Conservation (phyloP, 2,329 filamentous ascomycete genomes). For the Seiridium unicorne region DNA sequence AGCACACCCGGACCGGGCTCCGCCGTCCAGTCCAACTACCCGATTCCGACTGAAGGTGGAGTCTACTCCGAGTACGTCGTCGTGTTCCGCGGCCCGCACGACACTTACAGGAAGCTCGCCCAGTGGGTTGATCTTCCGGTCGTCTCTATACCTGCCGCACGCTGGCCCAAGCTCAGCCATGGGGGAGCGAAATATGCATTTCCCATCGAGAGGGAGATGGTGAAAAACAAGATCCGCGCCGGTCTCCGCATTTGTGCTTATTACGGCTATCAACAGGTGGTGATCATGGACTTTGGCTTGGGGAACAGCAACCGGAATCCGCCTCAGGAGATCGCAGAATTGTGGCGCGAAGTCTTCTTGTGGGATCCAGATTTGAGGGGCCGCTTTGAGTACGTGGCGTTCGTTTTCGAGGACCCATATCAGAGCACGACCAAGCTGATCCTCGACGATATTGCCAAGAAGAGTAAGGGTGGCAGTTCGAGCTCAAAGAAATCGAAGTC, state of each 20-base stretch:
- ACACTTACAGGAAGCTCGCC: conserved; percentile 58
- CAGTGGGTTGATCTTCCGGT: conserved; percentile 64
- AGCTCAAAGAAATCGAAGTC: conserved; percentile 28
- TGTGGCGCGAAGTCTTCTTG: conserved; percentile 65
- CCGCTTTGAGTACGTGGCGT: conserved; percentile 60
- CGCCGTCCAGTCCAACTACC: conserved; percentile 57
- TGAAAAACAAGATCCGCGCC: conserved; percentile 70
- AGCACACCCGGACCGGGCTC: conserved; percentile 56
- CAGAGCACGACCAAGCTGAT: conserved; percentile 55
- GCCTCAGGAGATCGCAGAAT: conserved; percentile 60
- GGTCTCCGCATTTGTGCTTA: conserved; percentile 68
- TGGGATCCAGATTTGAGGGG: conserved; percentile 62
- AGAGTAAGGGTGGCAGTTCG: conserved; percentile 32
- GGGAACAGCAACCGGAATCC: conserved; percentile 65
- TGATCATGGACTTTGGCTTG: conserved; percentile 64
- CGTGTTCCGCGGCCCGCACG: conserved; percentile 69
- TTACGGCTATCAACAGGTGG: conserved; percentile 54
- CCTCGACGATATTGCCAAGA: conserved; percentile 54
- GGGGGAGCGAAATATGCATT: conserved; percentile 70
- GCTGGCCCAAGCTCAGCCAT: conserved; percentile 71
- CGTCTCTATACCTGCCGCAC: conserved; percentile 70
- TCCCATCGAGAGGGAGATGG: conserved; percentile 66
- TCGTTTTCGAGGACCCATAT: conserved; percentile 59
- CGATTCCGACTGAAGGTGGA: conserved; percentile 67
- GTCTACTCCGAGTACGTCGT: conserved; percentile 71